phyloP scores from a whole-genome alignment of 2,329 filamentous ascomycete species.

The Aspergillus transmontanensis region DNA sequence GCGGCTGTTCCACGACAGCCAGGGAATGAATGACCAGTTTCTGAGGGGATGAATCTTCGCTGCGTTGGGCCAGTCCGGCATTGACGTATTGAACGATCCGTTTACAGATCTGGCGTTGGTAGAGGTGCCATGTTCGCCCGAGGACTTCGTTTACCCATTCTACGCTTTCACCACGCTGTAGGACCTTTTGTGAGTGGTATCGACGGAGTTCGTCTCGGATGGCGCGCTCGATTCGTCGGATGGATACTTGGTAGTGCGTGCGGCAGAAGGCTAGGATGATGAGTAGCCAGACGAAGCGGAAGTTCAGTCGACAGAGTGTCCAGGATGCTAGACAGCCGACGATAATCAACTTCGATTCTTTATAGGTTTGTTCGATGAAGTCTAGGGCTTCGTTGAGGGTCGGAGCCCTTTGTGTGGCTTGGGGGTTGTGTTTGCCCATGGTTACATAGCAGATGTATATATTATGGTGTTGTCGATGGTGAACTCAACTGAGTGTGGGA shows the following conservation, averaged over 20 bases:
- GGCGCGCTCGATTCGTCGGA: conserved; percentile 15
- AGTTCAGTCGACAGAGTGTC: conserved; percentile 15
- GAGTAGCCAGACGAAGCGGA: conserved; percentile 15
- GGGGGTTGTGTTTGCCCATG: conserved; percentile 12
- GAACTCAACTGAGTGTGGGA: not conserved
- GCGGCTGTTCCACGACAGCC: conserved; percentile 14
- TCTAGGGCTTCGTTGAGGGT: conserved; percentile 5
- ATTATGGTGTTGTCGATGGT: not conserved
- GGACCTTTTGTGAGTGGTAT: conserved; percentile 14
- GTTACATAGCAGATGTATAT: not conserved
- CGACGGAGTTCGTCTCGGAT: conserved; percentile 17
- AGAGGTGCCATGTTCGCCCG: conserved; percentile 19
- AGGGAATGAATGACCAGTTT: conserved; percentile 19
- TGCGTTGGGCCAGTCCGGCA: conserved; percentile 12
- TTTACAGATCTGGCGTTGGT: conserved; percentile 16
- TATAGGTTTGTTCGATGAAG: conserved; percentile 17
- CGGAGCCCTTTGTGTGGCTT: not conserved
- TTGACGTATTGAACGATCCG: conserved; percentile 18
- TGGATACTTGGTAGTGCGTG: conserved; percentile 14
- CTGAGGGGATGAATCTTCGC: conserved; percentile 1
- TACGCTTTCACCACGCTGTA: conserved; percentile 15
- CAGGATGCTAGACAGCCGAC: conserved; percentile 18
- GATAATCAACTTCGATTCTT: conserved; percentile 20
- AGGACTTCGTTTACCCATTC: conserved; percentile 18
- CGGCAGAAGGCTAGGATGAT: conserved; percentile 19